A percentile compares a stretch with the other conserved stretches of the same genome.
Conservation (phyloP, 2,329 filamentous ascomycete species). For the Curvularia sp. region DNA sequence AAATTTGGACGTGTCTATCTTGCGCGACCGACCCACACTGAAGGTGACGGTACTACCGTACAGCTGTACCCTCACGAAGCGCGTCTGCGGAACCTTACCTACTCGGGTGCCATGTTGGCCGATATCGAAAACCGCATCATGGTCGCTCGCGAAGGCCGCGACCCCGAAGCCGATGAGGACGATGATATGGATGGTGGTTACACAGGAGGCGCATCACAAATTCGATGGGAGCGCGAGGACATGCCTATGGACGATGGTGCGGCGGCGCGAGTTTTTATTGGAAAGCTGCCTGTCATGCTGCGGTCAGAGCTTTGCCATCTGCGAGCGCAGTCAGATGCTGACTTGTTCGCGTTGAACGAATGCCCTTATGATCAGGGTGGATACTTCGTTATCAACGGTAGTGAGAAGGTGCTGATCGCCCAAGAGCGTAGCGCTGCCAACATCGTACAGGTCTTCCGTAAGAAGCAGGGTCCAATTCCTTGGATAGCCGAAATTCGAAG, state of each 20-base stretch:
- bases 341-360: constrained; percentile 90
- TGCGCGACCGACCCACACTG: constrained; percentile 87
- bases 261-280: constrained; percentile 83
- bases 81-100: constrained; percentile 92
- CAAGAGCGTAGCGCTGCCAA: constrained; percentile 98
- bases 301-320: constrained; percentile 96
- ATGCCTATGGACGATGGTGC: constrained; percentile 57
- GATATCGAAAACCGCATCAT: constrained; percentile 85
- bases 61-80: constrained; percentile 93
- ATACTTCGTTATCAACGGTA: constrained; percentile 99
- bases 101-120: constrained; percentile 89
- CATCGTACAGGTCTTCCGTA: constrained; percentile 99
- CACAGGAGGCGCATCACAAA: constrained; percentile 44
- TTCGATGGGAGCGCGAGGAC: constrained; percentile 59
- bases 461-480: constrained; percentile 91
- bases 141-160: constrained; percentile 77
- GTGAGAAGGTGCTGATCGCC: constrained; percentile 96
- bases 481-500: constrained; percentile 96
- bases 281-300: constrained; percentile 96
- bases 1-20: constrained; percentile 91
- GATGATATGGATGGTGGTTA: constrained; percentile 51
- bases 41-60: constrained; percentile 87
- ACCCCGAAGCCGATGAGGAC: constrained; percentile 70
- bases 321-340: constrained; percentile 80
- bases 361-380: constrained; percentile 98